Evolutionary conservation across 306 rosid species (phyloP), one percentile per base, ranked within the genome.

Genomic region (Vicia faba): DNA sequence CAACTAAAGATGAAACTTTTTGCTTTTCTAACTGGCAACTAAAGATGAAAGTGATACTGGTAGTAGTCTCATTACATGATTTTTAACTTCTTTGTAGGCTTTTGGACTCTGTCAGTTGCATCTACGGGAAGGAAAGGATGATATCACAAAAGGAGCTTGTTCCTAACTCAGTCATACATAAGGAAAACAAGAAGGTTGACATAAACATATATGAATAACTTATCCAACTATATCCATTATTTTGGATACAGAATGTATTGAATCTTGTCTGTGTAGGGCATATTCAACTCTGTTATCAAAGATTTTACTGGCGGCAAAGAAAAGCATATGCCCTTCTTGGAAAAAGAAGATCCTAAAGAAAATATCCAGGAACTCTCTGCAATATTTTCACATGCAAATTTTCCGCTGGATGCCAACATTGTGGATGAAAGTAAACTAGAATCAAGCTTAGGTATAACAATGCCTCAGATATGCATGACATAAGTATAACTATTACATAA

Each of bases 131-230:
- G 55, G 86, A 85, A 74, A 74, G 64, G 75, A 76, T 66, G 60
- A 18, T 65, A 66, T 50, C 81, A 73, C 84, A 72, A 60, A 86
- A 85, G 78, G 85, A 75, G 40, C 38, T 58, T 59, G 78, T 64
- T 14, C 36, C 81, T 36, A 65, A 51, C 51, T 57, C 76, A 0
- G n/a, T 44, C 66, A 61, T 38, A 45, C 87, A 28, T 5, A 89
- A 88, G 79, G 98, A 88, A 79, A 93, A 82, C 85, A 92, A 89
- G 73, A 89, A 78, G 95, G 98, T 93, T 78, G 3, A 8, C 31
- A 5, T 38, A 31, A 15, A 62, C 45, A 72, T 64, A 72, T 64
- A 15, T 75, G 15, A 55, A 44, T 46, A 33, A 56, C 19, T 25
- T 15, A 4, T 49, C 5, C 51, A 55, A 40, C 61, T 35, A 61